Evolutionary conservation across 208 protist genomes (phyloP), one percentile per base, ranked within the genome.

Genomic region (Leishmania tropica): DNA sequence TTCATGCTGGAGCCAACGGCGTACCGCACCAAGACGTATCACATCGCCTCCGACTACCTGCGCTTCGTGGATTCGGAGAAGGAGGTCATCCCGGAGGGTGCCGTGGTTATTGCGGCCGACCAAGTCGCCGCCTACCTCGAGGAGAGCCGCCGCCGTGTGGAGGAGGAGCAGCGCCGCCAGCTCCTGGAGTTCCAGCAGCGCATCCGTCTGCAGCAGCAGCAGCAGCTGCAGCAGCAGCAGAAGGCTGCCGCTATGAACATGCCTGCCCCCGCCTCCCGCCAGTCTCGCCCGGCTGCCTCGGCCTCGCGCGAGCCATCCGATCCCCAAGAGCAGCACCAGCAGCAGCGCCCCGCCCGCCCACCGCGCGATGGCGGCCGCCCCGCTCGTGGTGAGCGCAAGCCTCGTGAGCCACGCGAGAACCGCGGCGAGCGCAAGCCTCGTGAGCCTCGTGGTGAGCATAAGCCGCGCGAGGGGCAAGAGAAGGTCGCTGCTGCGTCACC

Each of bases 21-120:
- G 83, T 89, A 92, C 88, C 91, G 92, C 83, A 85, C 76, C 64
- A 91, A 90, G 84, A 96, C 94, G 17, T 96, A 93, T 86, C 87
- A 96, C 92, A 95, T 97, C 74, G 89, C 87, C 70, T 90, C 88
- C 40, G 94, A 97, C 79, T 96, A 94, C 83, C 85, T 96, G 48
- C 93, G 94, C 80, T 92, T 96, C 78, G 83, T 96, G 31, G 83
- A 86, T 74, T 85, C 85, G 8, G 87, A 92, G 83, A 83, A 93
- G 78, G 93, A 97, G 76, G 84, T 89, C 42, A 91, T 96, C 47
- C 94, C 94, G 17, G 87, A 87, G 35, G 90, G 90, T 28, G 78
- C 85, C 24, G 88, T 90, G 62, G 86, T 97, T 68, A 86, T 97
- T 70, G 83, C 87, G 10, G 87, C 85, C 28, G 90, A 91, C 45